phyloP scores from a whole-genome alignment of 202 grass and related monocot species.

The Elaeis oleifera region DNA sequence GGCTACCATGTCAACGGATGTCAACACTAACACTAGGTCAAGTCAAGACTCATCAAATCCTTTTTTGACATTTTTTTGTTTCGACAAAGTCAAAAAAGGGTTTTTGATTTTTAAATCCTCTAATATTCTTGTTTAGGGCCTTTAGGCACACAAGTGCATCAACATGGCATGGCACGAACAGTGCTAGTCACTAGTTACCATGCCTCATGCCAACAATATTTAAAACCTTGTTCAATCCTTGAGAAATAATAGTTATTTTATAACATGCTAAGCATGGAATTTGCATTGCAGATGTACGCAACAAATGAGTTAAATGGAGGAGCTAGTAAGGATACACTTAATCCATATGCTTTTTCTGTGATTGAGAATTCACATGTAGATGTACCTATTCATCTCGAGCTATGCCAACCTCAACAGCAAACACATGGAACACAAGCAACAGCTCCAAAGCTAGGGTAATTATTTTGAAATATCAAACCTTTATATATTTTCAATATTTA shows the following conservation, averaged over 20 bases:
- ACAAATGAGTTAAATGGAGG: background rate
- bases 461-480: background rate
- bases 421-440: background rate
- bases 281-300: background rate
- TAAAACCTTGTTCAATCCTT: too few relatives aligned
- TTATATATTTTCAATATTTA: background rate
- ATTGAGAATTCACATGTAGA: background rate
- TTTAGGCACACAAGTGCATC: too few relatives aligned
- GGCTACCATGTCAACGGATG: too few relatives aligned
- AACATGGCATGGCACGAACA: too few relatives aligned
- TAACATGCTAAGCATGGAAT: background rate
- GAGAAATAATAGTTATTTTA: background rate
- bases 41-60: too few relatives aligned
- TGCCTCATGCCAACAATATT: too few relatives aligned
- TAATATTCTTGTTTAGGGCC: too few relatives aligned
- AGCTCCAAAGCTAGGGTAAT: slow-evolving; percentile 13
- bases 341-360: background rate
- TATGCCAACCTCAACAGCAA: slow-evolving; percentile 11
- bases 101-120: too few relatives aligned
- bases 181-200: too few relatives aligned
- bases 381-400: slow-evolving; percentile 1
- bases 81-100: too few relatives aligned
- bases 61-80: too few relatives aligned
- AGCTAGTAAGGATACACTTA: background rate
- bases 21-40: too few relatives aligned